phyloP scores from a whole-genome alignment of 306 rosid genomes.

The Erythrophleum fordii region DNA sequence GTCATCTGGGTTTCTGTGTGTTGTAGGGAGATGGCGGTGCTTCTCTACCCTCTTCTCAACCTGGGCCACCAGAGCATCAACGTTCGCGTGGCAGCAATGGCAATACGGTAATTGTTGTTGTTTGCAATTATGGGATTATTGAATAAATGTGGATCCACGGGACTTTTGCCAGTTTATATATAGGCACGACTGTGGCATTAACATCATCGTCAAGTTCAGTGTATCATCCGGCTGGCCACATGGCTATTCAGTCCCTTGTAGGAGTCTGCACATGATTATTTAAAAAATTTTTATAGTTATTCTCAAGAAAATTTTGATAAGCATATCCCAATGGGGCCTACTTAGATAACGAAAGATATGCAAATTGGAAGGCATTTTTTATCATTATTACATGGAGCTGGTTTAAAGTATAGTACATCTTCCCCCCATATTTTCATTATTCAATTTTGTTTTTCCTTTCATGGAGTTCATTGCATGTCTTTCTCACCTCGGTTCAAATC shows the following conservation, averaged over 20 bases:
- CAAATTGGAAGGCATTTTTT: background rate
- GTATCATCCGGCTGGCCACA: background rate
- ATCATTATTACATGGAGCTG: slow-evolving; percentile 7
- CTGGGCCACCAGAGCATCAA: slow-evolving; percentile 44
- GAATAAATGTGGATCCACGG: background rate
- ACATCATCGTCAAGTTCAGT: background rate
- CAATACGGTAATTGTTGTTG: slow-evolving; percentile 54
- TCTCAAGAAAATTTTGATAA: background rate
- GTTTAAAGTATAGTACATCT: background rate
- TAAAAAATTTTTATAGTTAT: background rate
- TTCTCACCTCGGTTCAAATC: slow-evolving; percentile 12
- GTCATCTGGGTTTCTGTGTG: slow-evolving; percentile 27
- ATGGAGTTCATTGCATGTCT: slow-evolving; percentile 17
- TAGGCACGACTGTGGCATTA: slow-evolving; percentile 9
- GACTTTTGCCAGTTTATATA: background rate
- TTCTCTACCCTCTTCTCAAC: slow-evolving; percentile 44
- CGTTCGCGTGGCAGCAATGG: slow-evolving; percentile 52
- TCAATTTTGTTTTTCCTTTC: background rate
- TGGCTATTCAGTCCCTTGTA: slow-evolving; percentile 8
- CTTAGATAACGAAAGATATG: background rate
- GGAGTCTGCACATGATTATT: background rate
- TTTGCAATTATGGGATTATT: background rate
- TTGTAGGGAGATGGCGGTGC: slow-evolving; percentile 54
- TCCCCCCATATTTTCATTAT: background rate
- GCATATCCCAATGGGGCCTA: no score